Evolutionary conservation across 1,284 basidiomycete species (phyloP).

Genomic region (Phlebopus sp.): DNA sequence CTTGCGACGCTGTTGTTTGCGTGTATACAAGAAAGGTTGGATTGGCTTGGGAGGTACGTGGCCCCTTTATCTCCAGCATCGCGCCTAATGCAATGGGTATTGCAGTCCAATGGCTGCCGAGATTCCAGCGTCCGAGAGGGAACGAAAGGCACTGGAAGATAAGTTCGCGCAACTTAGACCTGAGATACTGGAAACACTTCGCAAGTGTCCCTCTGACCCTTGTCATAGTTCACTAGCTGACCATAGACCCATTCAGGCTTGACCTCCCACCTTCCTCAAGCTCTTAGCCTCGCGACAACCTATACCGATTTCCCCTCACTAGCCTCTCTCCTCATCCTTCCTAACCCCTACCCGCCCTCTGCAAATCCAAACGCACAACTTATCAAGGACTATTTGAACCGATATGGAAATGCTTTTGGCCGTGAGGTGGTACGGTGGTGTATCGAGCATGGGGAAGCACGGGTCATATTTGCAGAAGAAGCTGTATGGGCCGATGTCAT

Average conservation of each 20-base stretch:
- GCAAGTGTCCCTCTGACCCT: conserved; percentile 41
- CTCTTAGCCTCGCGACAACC: conserved; percentile 81
- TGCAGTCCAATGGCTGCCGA: conserved; percentile 44
- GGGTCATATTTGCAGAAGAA: conserved; percentile 32
- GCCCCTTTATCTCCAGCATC: background rate
- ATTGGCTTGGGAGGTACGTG: conserved; percentile 64
- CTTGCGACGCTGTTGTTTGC: conserved; percentile 70
- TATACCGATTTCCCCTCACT: conserved; percentile 84
- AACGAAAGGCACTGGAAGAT: conserved; percentile 57
- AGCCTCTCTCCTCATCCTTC: conserved; percentile 77
- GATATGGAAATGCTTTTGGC: conserved; percentile 83
- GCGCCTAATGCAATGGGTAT: background rate
- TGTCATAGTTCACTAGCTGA: conserved; percentile 34
- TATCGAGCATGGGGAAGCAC: conserved; percentile 63
- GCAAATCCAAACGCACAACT: conserved; percentile 57
- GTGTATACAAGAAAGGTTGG: conserved; percentile 70
- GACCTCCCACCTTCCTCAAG: conserved; percentile 64
- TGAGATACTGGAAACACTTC: conserved; percentile 71
- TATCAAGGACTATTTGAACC: conserved; percentile 74
- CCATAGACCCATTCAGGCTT: conserved; percentile 37
- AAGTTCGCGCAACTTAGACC: conserved; percentile 70
- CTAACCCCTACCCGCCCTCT: conserved; percentile 58
- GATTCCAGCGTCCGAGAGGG: conserved; percentile 46
- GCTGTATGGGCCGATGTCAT: conserved; percentile 46
- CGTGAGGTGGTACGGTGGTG: conserved; percentile 88